Evolutionary conservation across 371 early-diverging fungal species (phyloP), one percentile per base, ranked within the genome.

Genomic region (Nematocida sp.): DNA sequence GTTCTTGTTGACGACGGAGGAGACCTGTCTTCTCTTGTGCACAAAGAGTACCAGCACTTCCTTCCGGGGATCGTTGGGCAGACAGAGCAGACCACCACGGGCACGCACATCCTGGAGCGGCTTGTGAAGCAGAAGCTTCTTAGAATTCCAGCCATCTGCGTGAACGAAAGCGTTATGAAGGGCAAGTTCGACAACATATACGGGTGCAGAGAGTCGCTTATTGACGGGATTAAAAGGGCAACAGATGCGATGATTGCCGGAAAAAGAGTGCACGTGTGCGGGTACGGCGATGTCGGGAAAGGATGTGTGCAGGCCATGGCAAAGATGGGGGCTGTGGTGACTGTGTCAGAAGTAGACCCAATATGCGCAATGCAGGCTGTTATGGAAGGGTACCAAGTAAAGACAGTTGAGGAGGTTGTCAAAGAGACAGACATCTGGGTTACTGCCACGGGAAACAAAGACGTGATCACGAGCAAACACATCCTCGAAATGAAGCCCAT

Each of bases 231-330:
- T 88, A 95, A 95, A 90, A 89, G 96, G 83, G 95, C 94, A 82
- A 95, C 96, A 79, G 96, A 94, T 85, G 93, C 93, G 80, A 94
- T 94, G 95, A 95, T 95, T 83, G 96, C 96, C 81, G 96, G 96
- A 79, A 94, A 95, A 88, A 90, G 94, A 41, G 88, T 92, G 64
- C 90, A 94, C 77, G 93, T 94, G 75, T 94, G 93, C 83, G 95
- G 96, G 84, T 94, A 91, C 87, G 95, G 96, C 86, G 96, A 95
- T 87, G 96, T 95, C 83, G 96, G 96, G 81, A 96, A 96, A 89
- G 96, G 96, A 79, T 94, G 94, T 85, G 94, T 95, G 80, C 91
- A 89, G 81, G 93, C 96, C 76, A 90, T 96, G 83, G 88, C 90
- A 84, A 93, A 92, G 80, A 92, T 95, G 91, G 96, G 96, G 78